phyloP scores from a whole-genome alignment of 805 yeast genomes.

The Teunomyces panamensis region DNA sequence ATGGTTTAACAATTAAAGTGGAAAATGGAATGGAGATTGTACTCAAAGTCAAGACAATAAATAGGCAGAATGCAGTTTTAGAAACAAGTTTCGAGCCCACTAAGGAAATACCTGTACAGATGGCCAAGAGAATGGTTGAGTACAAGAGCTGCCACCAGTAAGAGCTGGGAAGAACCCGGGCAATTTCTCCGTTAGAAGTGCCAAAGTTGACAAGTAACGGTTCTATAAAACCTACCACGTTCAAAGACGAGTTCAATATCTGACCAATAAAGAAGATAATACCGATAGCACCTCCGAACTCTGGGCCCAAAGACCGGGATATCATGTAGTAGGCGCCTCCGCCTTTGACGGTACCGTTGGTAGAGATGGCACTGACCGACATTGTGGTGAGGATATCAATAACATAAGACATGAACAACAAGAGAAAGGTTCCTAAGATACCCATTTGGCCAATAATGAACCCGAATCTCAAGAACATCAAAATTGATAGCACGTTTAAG shows the following conservation, averaged over 20 bases:
- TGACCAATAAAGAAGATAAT: constrained; percentile 93
- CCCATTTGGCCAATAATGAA: constrained; percentile 96
- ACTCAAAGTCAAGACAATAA: constrained; percentile 62
- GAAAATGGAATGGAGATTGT: constrained; percentile 84
- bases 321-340: constrained; percentile 99
- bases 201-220: constrained; percentile 85
- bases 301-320: constrained; percentile 92
- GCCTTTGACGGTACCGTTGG: constrained; percentile 95
- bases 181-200: constrained; percentile 50
- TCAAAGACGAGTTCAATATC: constrained; percentile 84
- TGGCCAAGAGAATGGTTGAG: constrained; percentile 63
- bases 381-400: constrained; percentile 84
- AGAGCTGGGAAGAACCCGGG: constrained; percentile 62
- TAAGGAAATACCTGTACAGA: constrained; percentile 73
- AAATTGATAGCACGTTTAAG: constrained; percentile 84
- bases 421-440: constrained; percentile 65
- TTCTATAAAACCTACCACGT: constrained; percentile 93
- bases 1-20: constrained; percentile 59
- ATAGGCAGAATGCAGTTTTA: constrained; percentile 73
- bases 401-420: constrained; percentile 69
- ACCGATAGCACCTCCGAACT: constrained; percentile 97
- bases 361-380: constrained; percentile 92
- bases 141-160: constrained; percentile 67
- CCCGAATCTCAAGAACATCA: constrained; percentile 94
- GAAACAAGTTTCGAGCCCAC: constrained; percentile 82